Evolutionary conservation across 371 early-diverging fungal genomes (phyloP), one percentile per base, ranked within the genome.

Genomic region (Parasitella parasitica): DNA sequence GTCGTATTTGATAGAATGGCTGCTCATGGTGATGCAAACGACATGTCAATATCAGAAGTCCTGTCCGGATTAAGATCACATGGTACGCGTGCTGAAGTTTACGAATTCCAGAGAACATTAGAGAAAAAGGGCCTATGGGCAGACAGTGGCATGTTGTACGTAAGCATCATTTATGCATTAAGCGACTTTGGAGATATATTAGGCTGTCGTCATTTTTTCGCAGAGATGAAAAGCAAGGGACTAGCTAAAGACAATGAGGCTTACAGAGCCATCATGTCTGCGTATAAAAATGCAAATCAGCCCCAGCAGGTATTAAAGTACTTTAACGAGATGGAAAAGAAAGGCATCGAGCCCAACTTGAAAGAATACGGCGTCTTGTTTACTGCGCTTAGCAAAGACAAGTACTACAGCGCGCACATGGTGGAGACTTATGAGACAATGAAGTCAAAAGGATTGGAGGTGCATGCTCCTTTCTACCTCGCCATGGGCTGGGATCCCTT

Each of bases 321-420:
- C 0, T 71, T 77, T 34, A 54, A 77, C 3, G 69, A 75, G 32
- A 81, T 86, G 84, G 51, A 56, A 1, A 61, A 69, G 1, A 67
- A 59, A 2, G 73, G 66, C 0, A 49, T 72, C 4, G 9, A 41
- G 2, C 77, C 81, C 7, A 66, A 67, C 1, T 49, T 70, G 28
- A 60, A 67, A 0, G 63, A 54, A 5, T 86, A 74, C 48, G 64
- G 75, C 37, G 61, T 75, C 32, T 11, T 77, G 0, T 38, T 81
- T 26, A 16, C 35, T 1, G 20, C 59, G 20, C 46, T 75, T 3
- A 53, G 37, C 2, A 27, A 27, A 5, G 37, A 38, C 15, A 39
- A 52, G 48, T 5, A 46, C 2, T 15, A 6, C 8, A n/a, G n/a
- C n/a, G n/a, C 54, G 30, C 26, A 36, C 20, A 27, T 13, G 15